Base-by-base conservation (phyloP, 495 filamentous ascomycete species). In the Xylaria nigripes region DNA sequence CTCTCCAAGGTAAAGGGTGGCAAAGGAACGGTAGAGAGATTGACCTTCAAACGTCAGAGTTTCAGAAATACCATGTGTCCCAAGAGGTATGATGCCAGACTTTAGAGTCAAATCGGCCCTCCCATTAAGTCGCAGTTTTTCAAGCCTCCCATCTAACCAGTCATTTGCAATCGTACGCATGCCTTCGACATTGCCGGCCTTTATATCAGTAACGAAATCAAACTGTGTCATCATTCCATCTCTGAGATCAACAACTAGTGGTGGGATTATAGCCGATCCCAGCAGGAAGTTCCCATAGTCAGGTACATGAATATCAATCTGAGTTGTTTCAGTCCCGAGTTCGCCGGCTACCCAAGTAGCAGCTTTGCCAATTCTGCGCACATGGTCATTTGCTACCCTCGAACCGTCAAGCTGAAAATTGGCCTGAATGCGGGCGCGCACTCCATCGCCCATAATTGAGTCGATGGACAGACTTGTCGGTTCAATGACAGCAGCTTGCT, bases 161-260 rank as follows among this genome's bases (percentile, higher is more conserved):
- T 95, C 88, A 57, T 89, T 83, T 16, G 89, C 89, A 52, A 97
- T 78, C n/a, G 75, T 75, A 42, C 86, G 83, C 47, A 96, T 80
- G 8, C 82, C 85, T 54, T 86, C 82, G n/a, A 88, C 70, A 58
- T 90, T 82, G 29, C 87, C 89, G 16, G 89, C 84, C 22, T 76
- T 68, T 47, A 96, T 67, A 55, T 93, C 84, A 27, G 83, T 78
- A 50, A 92, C 66, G 55, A 96, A 84, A 57, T 96, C 87, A 30
- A 96, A 70, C 48, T 76, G 69, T 19, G 87, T 96, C 23, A 73
- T 79, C 59, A 86, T 79, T 22, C 89, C 86, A 66, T 93, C 87
- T 50, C 83, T 78, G 45, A 96, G 79, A 55, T 81, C 79, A 30
- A 95, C 73, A 42, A 78, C 81, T 49, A 96, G 74, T 2, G 81